Base-by-base conservation (phyloP, 148 eudicot species). In the Rhododendron molle region DNA sequence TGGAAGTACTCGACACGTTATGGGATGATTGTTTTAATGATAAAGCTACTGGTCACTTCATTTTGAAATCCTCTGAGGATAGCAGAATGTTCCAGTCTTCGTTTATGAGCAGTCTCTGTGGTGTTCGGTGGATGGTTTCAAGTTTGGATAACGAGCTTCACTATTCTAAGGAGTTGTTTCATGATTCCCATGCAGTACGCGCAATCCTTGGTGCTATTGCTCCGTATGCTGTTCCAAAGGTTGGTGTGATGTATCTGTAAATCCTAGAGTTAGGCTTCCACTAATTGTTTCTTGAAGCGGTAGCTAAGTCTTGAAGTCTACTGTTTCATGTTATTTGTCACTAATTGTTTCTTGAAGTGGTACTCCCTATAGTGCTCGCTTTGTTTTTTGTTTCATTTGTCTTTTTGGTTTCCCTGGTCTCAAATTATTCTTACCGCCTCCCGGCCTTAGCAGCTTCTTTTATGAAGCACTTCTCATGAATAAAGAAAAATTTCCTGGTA, bases 201-300 rank as follows among this genome's bases (percentile, higher is more conserved):
- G 94, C 98, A 69, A 73, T 97, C 86, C 88, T 95, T 52, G 99
- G 99, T 80, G 85, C 73, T 88, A 88, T 82, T 86, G 99, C 94
- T 86, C 94, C 98, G 28, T 97, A 92, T 89, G 92, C 91, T 52
- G 90, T 92, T 91, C 98, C 98, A 40, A 97, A 97, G 99, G 99
- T 96, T 83, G 87, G 98, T 89, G 30, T 89, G 71, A 32, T 32
- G 79, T 34, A 30, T 67, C 13, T 38, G 23, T 73, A 0, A 38
- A 46, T 67, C 15, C 54, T 78, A 36, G 20, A 83, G 43, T 56
- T 77, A 5, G 58, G 78, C 46, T 3, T 26, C 40, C 21, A 49
- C 78, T 78, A 36, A 10, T 52, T 81, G 10, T 32, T 80, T 80
- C 38, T 80, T 28, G 43, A 40, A 50, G 7, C 36, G 26, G 15